Evolutionary conservation across 2,329 filamentous ascomycete genomes (phyloP).

Genomic region (Ampelomyces quisqualis): DNA sequence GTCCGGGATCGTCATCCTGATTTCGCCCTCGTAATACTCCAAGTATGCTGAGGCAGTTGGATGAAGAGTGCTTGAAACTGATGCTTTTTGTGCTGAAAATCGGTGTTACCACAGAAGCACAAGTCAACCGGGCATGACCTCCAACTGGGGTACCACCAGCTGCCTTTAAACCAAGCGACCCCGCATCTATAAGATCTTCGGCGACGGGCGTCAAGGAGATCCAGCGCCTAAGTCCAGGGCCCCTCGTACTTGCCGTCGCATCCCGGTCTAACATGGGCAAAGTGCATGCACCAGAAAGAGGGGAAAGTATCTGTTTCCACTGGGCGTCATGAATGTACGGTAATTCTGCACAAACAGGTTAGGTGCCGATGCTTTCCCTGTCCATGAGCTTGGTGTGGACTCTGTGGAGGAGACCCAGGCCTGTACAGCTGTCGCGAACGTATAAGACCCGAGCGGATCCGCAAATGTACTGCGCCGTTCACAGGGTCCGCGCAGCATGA

Average conservation of each 20-base stretch:
- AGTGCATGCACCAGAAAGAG: slow-evolving; percentile 27
- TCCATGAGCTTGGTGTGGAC: slow-evolving; percentile 8
- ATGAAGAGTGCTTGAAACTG: too few relatives aligned
- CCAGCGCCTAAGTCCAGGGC: slow-evolving; percentile 22
- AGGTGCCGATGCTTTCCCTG: slow-evolving; percentile 11
- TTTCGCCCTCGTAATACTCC: too few relatives aligned
- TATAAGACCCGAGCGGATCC: slow-evolving; percentile 35
- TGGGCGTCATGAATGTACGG: too few relatives aligned
- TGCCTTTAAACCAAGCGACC: slow-evolving; percentile 36
- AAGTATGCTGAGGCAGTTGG: too few relatives aligned
- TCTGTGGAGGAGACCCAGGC: slow-evolving; percentile 8
- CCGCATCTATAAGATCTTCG: slow-evolving; percentile 31
- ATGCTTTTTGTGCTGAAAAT: slow-evolving; percentile 3
- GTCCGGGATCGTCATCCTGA: slow-evolving; percentile 64
- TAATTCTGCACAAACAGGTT: slow-evolving; percentile 13
- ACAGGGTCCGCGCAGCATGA: slow-evolving; percentile 6
- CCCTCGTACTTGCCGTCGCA: slow-evolving; percentile 16
- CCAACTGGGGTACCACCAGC: slow-evolving; percentile 13
- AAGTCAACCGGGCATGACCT: slow-evolving; percentile 31
- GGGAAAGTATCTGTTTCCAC: slow-evolving; percentile 22
- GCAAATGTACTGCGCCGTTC: slow-evolving; percentile 21
- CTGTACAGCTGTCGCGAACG: slow-evolving; percentile 8
- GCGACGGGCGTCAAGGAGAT: slow-evolving; percentile 26
- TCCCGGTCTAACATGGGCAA: slow-evolving; percentile 20
- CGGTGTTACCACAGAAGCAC: slow-evolving; percentile 31